phyloP scores from a whole-genome alignment of 345 rosid species.

The Draba incana region DNA sequence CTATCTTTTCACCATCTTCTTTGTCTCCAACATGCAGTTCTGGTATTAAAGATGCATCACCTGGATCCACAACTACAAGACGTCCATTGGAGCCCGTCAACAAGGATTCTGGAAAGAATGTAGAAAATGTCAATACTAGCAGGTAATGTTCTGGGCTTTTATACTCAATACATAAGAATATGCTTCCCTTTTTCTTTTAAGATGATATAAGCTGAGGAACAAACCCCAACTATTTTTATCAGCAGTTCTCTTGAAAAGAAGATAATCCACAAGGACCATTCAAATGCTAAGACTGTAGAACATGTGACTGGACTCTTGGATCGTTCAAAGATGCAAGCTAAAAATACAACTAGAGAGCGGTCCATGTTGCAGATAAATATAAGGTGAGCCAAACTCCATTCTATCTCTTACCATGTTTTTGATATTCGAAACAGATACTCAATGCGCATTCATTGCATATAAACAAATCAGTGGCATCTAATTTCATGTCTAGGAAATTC shows the following conservation, averaged over 20 bases:
- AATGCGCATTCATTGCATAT: no score
- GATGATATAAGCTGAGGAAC: constrained; percentile 18
- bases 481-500: no score
- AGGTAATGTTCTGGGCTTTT: constrained; percentile 41
- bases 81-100: constrained; percentile 41
- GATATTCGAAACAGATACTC: not conserved
- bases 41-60: constrained; percentile 31
- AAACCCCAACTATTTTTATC: constrained; percentile 3
- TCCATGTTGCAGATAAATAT: constrained; percentile 42
- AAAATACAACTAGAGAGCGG: constrained; percentile 43
- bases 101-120: constrained; percentile 37
- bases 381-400: constrained; percentile 43
- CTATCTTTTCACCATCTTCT: constrained; percentile 10
- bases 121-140: constrained; percentile 34
- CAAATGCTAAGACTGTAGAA: constrained; percentile 36
- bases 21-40: constrained; percentile 44
- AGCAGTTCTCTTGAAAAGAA: constrained; percentile 37
- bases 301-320: constrained; percentile 41
- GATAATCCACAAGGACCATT: constrained; percentile 42
- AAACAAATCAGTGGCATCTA: no score
- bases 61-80: constrained; percentile 38
- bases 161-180: constrained; percentile 17
- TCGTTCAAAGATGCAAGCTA: constrained; percentile 45
- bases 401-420: constrained; percentile 6
- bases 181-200: constrained; percentile 17